Percentiles rank a stretch among this genome's conserved stretches.
These are phyloP conservation scores for Clarireedia homoeocarpa DNA, from an alignment of 2,329 filamentous ascomycete genomes.

Conservation along the genomic window DNA sequence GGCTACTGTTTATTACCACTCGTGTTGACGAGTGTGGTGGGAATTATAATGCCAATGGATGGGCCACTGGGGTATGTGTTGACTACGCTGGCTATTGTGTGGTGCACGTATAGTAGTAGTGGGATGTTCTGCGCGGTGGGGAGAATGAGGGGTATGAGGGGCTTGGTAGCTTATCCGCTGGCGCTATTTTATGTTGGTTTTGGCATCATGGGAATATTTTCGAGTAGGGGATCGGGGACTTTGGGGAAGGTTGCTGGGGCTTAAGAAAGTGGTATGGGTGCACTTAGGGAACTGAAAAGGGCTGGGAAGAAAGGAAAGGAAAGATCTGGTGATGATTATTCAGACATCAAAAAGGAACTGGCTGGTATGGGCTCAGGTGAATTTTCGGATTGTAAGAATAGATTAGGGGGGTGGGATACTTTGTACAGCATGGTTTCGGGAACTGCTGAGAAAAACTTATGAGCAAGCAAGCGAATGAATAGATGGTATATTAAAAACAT, in stretches of 20 bases:
- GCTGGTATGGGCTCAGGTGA: neutral
- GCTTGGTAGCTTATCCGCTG: conserved; percentile 86
- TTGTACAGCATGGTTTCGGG: conserved; percentile 4
- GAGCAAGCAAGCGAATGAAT: neutral
- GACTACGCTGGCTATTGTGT: conserved; percentile 78
- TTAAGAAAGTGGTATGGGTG: neutral
- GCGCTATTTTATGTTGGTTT: conserved; percentile 95
- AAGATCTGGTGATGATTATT: neutral
- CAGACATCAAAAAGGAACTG: neutral
- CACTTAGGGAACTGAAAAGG: neutral
- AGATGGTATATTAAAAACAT: neutral
- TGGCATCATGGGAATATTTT: conserved; percentile 97
- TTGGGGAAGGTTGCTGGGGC: conserved; percentile 12
- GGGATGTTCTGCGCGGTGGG: conserved; percentile 91
- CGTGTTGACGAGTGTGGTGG: conserved; percentile 75
- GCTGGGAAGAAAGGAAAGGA: neutral
- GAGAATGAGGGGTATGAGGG: conserved; percentile 86
- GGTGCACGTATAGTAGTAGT: conserved; percentile 92
- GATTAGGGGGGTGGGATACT: neutral
- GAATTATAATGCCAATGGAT: conserved; percentile 85
- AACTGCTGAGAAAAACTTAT: neutral
- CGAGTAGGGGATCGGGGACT: conserved; percentile 52
- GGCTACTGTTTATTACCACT: conserved; percentile 93
- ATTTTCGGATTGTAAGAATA: conserved; percentile 1
- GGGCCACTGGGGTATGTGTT: conserved; percentile 78